Evolutionary conservation across 495 filamentous ascomycete species (phyloP).

Genomic region (Extremus antarcticus): DNA sequence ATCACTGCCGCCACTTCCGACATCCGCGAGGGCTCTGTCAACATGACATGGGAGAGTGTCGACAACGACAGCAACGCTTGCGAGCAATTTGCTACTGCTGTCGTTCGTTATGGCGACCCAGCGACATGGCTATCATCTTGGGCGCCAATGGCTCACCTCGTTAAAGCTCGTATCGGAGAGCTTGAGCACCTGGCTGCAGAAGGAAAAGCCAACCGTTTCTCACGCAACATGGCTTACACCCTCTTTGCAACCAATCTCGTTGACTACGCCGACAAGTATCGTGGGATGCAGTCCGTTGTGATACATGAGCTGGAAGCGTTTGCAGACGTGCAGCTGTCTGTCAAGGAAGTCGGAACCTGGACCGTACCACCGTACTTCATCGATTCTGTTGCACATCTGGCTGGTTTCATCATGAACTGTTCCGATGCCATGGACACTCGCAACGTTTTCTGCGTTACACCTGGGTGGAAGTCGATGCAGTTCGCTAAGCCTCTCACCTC

Average conservation of each 20-base stretch:
- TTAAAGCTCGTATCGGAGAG: constrained; percentile 34
- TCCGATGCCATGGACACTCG: constrained; percentile 36
- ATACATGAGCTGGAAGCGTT: constrained; percentile 35
- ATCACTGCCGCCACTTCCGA: constrained; percentile 23
- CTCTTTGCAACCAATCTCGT: constrained; percentile 34
- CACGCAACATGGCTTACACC: constrained; percentile 38
- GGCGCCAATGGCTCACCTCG: constrained; percentile 31
- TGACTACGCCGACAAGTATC: constrained; percentile 32
- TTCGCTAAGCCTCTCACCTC: constrained; percentile 26
- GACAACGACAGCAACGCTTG: constrained; percentile 78
- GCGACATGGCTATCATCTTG: constrained; percentile 31
- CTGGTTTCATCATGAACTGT: constrained; percentile 46
- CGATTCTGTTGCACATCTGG: constrained; percentile 38
- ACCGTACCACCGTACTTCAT: constrained; percentile 36
- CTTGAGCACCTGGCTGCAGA: constrained; percentile 29
- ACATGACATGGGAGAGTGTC: constrained; percentile 43
- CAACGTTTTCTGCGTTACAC: constrained; percentile 37
- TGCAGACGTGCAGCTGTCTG: constrained; percentile 32
- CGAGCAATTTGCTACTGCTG: constrained; percentile 5
- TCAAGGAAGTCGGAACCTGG: constrained; percentile 34
- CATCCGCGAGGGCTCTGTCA: constrained; percentile 16
- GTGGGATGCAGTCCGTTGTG: constrained; percentile 35
- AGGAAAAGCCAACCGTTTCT: constrained; percentile 22
- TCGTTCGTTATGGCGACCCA: constrained; percentile 29
- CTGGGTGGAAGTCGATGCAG: constrained; percentile 32